Evolutionary conservation across 768 basidiomycete genomes (phyloP).

Genomic region (Kwoniella europaea): DNA sequence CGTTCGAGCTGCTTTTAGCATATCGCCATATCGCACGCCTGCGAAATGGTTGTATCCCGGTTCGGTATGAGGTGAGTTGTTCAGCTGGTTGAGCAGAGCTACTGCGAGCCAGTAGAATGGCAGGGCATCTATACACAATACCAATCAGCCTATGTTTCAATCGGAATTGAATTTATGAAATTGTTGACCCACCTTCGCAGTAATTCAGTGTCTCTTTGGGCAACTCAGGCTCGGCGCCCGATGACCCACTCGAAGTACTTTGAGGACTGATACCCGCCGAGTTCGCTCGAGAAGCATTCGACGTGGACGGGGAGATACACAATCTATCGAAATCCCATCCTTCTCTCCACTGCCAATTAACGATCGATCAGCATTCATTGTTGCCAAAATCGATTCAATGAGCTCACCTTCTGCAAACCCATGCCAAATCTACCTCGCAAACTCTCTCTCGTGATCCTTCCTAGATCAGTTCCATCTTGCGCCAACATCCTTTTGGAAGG

Average conservation of each 20-base stretch:
- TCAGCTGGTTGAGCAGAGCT: conserved; percentile 56
- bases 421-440: conserved; percentile 40
- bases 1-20: conserved; percentile 53
- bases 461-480: conserved; percentile 49
- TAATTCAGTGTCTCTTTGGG: conserved; percentile 39
- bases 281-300: not conserved
- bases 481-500: conserved; percentile 43
- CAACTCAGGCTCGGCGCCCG: not conserved
- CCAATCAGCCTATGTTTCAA: no score
- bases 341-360: conserved; percentile 56
- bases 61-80: conserved; percentile 32
- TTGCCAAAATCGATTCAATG: not conserved
- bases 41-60: conserved; percentile 44
- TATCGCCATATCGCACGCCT: conserved; percentile 49
- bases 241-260: not conserved
- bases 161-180: no score
- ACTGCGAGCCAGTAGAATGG: conserved; percentile 60
- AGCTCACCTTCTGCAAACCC: conserved; percentile 40
- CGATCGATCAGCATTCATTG: conserved; percentile 8
- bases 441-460: conserved; percentile 46
- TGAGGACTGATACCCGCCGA: conserved; percentile 19
- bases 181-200: conserved; percentile 52
- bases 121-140: conserved; percentile 47
- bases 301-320: conserved; percentile 37
- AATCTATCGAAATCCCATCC: conserved; percentile 60